Percentiles rank a stretch among this genome's conserved stretches.
Conservation (phyloP, 2,329 filamentous ascomycete genomes). For the Fusarium sp. region DNA sequence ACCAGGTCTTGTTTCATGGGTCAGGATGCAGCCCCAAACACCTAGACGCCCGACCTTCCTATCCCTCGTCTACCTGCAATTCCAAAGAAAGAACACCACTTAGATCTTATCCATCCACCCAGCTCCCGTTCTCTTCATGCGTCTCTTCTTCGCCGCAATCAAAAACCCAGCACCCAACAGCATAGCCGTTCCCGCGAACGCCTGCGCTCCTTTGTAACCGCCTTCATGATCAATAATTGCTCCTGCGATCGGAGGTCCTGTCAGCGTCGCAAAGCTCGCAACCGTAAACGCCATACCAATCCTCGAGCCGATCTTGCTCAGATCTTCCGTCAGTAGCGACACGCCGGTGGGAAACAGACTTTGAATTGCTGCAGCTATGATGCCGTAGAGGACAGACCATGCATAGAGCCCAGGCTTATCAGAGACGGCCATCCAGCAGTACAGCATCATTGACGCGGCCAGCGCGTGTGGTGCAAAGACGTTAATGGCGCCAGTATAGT, state of each 20-base stretch:
- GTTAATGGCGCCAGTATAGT: constrained; percentile 71
- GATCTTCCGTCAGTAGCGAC: constrained; percentile 66
- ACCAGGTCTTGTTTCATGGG: neutral
- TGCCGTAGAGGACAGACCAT: constrained; percentile 73
- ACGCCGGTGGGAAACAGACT: constrained; percentile 72
- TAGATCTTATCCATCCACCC: constrained; percentile 58
- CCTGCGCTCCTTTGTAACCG: constrained; percentile 64
- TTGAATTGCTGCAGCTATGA: constrained; percentile 72
- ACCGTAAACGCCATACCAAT: constrained; percentile 72
- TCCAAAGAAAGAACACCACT: neutral
- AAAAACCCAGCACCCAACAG: constrained; percentile 59
- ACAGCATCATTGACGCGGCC: constrained; percentile 60
- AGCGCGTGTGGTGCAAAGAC: constrained; percentile 65
- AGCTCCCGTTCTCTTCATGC: constrained; percentile 55
- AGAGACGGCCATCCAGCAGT: constrained; percentile 71
- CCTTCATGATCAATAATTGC: constrained; percentile 60
- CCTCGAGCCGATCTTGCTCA: constrained; percentile 64
- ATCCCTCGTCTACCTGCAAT: neutral
- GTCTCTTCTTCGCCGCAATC: constrained; percentile 54
- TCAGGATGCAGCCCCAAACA: neutral
- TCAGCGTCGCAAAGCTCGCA: constrained; percentile 66
- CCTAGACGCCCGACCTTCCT: neutral
- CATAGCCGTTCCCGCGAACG: constrained; percentile 60
- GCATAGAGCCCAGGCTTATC: constrained; percentile 66
- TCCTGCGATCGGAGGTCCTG: constrained; percentile 65